A percentile compares a stretch with the other conserved stretches of the same genome.
These are phyloP conservation scores for Penicillium concentricum DNA, from an alignment of 2,329 filamentous ascomycete genomes.

Conservation along the genomic window DNA sequence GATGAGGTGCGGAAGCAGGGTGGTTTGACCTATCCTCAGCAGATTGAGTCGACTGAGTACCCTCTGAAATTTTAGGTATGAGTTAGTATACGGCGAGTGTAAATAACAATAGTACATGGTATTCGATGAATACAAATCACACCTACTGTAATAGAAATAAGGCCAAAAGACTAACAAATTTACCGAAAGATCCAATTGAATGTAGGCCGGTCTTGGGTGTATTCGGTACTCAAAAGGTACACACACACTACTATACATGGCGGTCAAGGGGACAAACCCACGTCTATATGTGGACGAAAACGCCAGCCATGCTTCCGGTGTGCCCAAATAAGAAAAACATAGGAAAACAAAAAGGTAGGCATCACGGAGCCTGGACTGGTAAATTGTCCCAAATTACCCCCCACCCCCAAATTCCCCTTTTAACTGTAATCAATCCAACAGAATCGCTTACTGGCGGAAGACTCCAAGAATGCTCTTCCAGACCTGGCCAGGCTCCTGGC, in stretches of 20 bases:
- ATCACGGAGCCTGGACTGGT: conserved; percentile 12
- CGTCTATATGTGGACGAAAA: conserved; percentile 24
- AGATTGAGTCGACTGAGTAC: conserved; percentile 62
- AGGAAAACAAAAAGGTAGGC: conserved; percentile 22
- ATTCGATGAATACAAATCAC: neutral
- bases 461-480: conserved; percentile 90
- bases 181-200: conserved; percentile 1
- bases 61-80: conserved; percentile 44
- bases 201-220: conserved; percentile 14
- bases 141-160: neutral
- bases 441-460: conserved; percentile 59
- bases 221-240: conserved; percentile 20
- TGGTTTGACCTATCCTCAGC: conserved; percentile 61
- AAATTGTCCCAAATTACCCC: conserved; percentile 9
- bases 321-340: conserved; percentile 19
- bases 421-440: conserved; percentile 45
- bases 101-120: neutral
- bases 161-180: neutral
- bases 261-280: conserved; percentile 18
- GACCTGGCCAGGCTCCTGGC: conserved; percentile 90
- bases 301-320: conserved; percentile 15
- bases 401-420: conserved; percentile 40
- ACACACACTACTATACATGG: conserved; percentile 39
- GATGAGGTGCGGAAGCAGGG: conserved; percentile 66
- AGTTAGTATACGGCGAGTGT: neutral